Evolutionary conservation across 495 filamentous ascomycete species (phyloP).

Genomic region (Hypoxylon cercidicola): DNA sequence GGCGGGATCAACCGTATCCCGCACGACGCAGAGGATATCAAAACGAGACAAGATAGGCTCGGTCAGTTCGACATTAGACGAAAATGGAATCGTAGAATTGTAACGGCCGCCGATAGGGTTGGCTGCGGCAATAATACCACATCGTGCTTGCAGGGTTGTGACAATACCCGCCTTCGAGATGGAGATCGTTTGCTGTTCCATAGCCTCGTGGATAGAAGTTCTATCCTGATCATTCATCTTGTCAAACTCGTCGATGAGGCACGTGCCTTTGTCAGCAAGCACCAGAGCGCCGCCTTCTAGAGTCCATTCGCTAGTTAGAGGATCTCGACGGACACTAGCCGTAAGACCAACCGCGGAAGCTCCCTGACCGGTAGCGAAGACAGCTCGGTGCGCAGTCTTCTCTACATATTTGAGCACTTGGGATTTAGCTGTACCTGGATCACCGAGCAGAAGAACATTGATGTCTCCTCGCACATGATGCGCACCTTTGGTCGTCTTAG

Average conservation of each 20-base stretch:
- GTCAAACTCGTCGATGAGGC: slow-evolving; percentile 99
- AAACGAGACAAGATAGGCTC: slow-evolving; percentile 99
- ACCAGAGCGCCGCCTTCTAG: slow-evolving; percentile 97
- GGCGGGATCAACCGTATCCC: slow-evolving; percentile 95
- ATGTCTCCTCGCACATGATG: slow-evolving; percentile 96
- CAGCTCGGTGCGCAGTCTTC: slow-evolving; percentile 95
- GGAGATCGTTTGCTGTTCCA: slow-evolving; percentile 99
- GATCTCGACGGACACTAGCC: slow-evolving; percentile 94
- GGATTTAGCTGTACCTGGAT: slow-evolving; percentile 98
- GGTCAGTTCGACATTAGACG: slow-evolving; percentile 94
- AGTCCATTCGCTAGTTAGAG: slow-evolving; percentile 97
- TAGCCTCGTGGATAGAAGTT: slow-evolving; percentile 98
- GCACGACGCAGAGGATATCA: slow-evolving; percentile 96
- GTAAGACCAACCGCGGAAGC: slow-evolving; percentile 98
- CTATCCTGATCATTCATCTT: slow-evolving; percentile 99
- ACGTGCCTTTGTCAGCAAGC: slow-evolving; percentile 93
- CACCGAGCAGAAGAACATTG: slow-evolving; percentile 96
- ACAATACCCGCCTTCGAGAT: slow-evolving; percentile 99
- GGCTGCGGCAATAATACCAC: slow-evolving; percentile 95
- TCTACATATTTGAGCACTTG: slow-evolving; percentile 98
- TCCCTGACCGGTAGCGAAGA: slow-evolving; percentile 98
- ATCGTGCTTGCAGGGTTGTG: slow-evolving; percentile 96
- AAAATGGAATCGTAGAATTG: slow-evolving; percentile 95
- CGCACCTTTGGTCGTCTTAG: slow-evolving; percentile 86
- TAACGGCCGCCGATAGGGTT: slow-evolving; percentile 97